Conservation (phyloP, 2,329 filamentous ascomycete genomes). For the Epichloe aotearoae region DNA sequence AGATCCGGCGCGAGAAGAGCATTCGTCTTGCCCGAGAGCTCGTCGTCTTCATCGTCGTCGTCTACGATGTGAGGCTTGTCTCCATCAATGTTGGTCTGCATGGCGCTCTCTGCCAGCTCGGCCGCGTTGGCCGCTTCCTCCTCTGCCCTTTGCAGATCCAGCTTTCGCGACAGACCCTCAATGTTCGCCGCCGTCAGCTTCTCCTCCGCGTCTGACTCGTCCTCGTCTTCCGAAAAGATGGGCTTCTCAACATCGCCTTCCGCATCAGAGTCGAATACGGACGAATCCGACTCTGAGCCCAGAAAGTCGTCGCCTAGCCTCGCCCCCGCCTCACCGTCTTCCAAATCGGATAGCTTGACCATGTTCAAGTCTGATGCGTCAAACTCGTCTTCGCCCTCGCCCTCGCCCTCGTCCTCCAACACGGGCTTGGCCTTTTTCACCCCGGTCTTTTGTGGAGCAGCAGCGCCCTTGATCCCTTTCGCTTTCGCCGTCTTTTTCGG, state of each 20-base stretch:
- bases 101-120: slow-evolving; percentile 69
- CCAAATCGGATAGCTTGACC: slow-evolving; percentile 25
- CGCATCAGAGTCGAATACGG: slow-evolving; percentile 59
- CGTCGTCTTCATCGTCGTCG: slow-evolving; percentile 45
- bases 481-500: slow-evolving; percentile 15
- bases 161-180: slow-evolving; percentile 71
- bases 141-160: slow-evolving; percentile 64
- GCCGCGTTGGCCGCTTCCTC: slow-evolving; percentile 74
- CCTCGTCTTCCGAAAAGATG: slow-evolving; percentile 93
- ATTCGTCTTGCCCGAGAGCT: slow-evolving; percentile 43
- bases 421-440: slow-evolving; percentile 19
- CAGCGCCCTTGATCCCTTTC: slow-evolving; percentile 5
- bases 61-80: slow-evolving; percentile 58
- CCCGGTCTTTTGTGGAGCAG: slow-evolving; percentile 4
- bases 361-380: slow-evolving; percentile 35
- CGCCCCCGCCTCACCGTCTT: slow-evolving; percentile 20
- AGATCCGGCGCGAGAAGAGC: slow-evolving; percentile 72
- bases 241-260: slow-evolving; percentile 36
- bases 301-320: slow-evolving; percentile 47
- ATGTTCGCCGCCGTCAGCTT: slow-evolving; percentile 93
- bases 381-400: slow-evolving; percentile 29
- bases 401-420: slow-evolving; percentile 17
- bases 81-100: slow-evolving; percentile 88
- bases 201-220: slow-evolving; percentile 78
- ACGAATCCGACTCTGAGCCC: slow-evolving; percentile 39